These are phyloP conservation scores for Taphrina wiesneri DNA, from an alignment of 1,139 yeast genomes.

Conservation along the genomic window DNA sequence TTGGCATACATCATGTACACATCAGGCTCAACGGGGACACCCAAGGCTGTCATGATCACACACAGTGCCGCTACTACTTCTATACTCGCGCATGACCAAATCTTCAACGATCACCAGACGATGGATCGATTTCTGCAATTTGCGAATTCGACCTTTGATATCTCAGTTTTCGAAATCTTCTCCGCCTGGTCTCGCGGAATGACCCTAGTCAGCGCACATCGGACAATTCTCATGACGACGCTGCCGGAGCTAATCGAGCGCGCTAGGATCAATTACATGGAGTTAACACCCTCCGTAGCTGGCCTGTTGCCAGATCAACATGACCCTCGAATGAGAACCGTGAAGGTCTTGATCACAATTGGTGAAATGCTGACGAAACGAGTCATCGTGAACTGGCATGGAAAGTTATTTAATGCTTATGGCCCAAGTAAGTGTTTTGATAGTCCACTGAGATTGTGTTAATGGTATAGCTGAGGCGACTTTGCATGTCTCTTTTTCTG, in stretches of 20 bases:
- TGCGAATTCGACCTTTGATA: constrained; percentile 41
- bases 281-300: constrained; percentile 42
- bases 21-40: constrained; percentile 41
- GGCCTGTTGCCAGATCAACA: constrained; percentile 35
- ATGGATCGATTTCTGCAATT: constrained; percentile 39
- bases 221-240: constrained; percentile 36
- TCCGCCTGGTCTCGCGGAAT: constrained; percentile 38
- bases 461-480: constrained; percentile 39
- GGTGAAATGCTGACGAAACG: constrained; percentile 40
- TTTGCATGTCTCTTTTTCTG: constrained; percentile 40
- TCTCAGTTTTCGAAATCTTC: constrained; percentile 40
- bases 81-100: constrained; percentile 38
- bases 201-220: constrained; percentile 39
- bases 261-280: constrained; percentile 38
- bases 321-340: constrained; percentile 32
- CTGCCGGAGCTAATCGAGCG: constrained; percentile 36
- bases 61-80: constrained; percentile 39
- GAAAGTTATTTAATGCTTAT: constrained; percentile 40
- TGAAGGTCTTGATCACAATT: constrained; percentile 39
- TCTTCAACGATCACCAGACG: constrained; percentile 18
- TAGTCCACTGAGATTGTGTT: neutral
- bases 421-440: constrained; percentile 39
- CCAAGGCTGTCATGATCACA: constrained; percentile 40
- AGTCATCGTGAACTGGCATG: constrained; percentile 37
- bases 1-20: constrained; percentile 40